phyloP scores from a whole-genome alignment of 768 basidiomycete genomes.

The Coprinopsis marcescibilis region DNA sequence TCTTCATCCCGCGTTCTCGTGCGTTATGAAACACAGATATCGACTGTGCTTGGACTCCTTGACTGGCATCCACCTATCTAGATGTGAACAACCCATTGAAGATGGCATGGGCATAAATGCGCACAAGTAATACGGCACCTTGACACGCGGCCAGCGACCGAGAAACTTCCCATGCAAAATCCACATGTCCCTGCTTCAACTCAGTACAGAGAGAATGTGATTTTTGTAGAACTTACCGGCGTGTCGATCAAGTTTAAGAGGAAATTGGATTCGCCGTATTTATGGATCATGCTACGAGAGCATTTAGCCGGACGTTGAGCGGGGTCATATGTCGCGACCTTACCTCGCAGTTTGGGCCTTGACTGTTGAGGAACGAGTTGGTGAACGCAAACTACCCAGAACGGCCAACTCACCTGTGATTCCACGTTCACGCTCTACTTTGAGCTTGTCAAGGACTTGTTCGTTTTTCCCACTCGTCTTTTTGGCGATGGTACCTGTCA shows the following conservation, averaged over 20 bases:
- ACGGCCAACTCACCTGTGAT: constrained; percentile 67
- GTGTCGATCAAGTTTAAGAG: constrained; percentile 96
- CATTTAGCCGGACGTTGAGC: constrained; percentile 9
- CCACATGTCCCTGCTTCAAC: constrained; percentile 76
- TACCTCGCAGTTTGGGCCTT: constrained; percentile 94
- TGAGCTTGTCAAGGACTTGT: constrained; percentile 88
- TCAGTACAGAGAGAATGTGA: not conserved
- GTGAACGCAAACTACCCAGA: not conserved
- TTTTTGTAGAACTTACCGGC: constrained; percentile 57
- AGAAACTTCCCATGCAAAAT: constrained; percentile 96
- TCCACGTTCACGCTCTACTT: constrained; percentile 94
- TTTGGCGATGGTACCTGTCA: constrained; percentile 81
- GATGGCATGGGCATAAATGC: constrained; percentile 8
- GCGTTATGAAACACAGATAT: constrained; percentile 93
- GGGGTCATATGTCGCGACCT: constrained; percentile 1
- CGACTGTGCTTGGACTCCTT: constrained; percentile 97
- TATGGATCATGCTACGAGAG: constrained; percentile 68
- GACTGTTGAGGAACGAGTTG: constrained; percentile 39
- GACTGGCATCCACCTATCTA: constrained; percentile 87
- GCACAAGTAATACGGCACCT: constrained; percentile 68
- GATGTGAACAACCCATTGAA: constrained; percentile 3
- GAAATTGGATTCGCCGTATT: constrained; percentile 46
- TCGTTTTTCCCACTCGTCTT: constrained; percentile 63
- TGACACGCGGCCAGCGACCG: constrained; percentile 90
- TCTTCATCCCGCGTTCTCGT: constrained; percentile 68